These are phyloP conservation scores for Alloteropsis semialata DNA, from an alignment of 176 grass and related monocot species.

Conservation along the genomic window DNA sequence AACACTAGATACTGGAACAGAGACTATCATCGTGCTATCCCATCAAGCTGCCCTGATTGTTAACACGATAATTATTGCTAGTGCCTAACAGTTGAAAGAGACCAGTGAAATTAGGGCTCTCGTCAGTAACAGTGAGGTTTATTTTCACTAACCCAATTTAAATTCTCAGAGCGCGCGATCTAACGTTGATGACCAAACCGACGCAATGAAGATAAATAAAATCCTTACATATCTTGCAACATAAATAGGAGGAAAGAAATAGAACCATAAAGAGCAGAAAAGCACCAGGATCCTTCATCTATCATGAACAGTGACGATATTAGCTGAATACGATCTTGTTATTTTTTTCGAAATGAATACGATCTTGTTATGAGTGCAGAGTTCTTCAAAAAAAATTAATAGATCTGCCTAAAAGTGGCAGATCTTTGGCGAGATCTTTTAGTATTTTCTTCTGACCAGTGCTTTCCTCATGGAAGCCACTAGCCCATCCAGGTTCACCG, in stretches of 20 bases:
- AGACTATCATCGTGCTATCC: background rate
- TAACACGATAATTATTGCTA: background rate
- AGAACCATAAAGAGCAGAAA: background rate
- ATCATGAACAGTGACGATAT: background rate
- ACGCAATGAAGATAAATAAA: background rate
- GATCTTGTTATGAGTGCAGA: background rate
- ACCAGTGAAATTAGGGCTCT: background rate
- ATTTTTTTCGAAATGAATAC: no score
- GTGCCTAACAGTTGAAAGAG: background rate
- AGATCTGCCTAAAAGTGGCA: background rate
- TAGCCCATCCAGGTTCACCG: background rate
- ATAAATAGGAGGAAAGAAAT: background rate
- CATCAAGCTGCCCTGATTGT: background rate
- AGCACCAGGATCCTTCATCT: background rate
- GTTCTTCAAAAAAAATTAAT: background rate
- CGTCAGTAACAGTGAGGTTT: background rate
- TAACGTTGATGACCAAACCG: background rate
- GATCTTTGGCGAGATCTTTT: conserved; percentile 1
- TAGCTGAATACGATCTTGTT: background rate
- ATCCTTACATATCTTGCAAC: background rate
- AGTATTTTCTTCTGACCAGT: background rate
- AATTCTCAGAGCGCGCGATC: background rate
- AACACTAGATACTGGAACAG: background rate
- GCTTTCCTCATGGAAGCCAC: conserved; percentile 2
- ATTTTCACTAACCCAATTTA: background rate